Evolutionary conservation across 2,329 filamentous ascomycete species (phyloP), one percentile per base, ranked within the genome.

Genomic region (Penicillium sp.): DNA sequence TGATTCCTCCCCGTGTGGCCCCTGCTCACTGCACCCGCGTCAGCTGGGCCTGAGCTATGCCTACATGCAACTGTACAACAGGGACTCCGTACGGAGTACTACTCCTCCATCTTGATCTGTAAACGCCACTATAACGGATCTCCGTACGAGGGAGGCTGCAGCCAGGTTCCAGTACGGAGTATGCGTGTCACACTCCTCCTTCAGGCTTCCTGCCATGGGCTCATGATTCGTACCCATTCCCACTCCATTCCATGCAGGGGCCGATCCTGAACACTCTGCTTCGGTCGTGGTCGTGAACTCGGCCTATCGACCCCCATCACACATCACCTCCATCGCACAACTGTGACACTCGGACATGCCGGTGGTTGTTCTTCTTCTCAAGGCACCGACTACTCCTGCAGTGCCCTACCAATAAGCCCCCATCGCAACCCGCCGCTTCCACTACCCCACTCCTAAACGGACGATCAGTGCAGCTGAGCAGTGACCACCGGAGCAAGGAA

Each of bases 231-330:
- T 28, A 25, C 6, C 25, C 25, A 47, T 47, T 47, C 41, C 20
- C 14, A 4, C n/a, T n/a, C 10, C 1, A 20, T 49, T 43, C 47
- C 38, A 49, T 63, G 63, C 64, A 67, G 66, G 64, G 64, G 66
- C 55, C 52, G 58, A 65, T 65, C 64, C 62, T 62, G 60, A 31
- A 20, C 14, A 3, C 28, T 17, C 25, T 31, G 15, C 28, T 12
- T 2, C 31, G 8, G 8, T 31, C 31, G 7, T 31, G 11, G 20
- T 28, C 42, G 17, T 45, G 14, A 45, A 45, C 42, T 45, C 25
- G 25, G 25, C 25, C 22, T 35, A 42, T 47, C 20, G 15, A 31
- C 7, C 25, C 22, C 31, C 39, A 39, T 52, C 34, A 15, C 49
- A 39, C 20, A 25, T 31, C 31, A 31, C 7, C 31, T 31, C 31